Percentiles rank a stretch among this genome's conserved stretches.
phyloP scores from a whole-genome alignment of 225 moss, liverwort and hornwort genomes.

The Polytrichum commune region DNA sequence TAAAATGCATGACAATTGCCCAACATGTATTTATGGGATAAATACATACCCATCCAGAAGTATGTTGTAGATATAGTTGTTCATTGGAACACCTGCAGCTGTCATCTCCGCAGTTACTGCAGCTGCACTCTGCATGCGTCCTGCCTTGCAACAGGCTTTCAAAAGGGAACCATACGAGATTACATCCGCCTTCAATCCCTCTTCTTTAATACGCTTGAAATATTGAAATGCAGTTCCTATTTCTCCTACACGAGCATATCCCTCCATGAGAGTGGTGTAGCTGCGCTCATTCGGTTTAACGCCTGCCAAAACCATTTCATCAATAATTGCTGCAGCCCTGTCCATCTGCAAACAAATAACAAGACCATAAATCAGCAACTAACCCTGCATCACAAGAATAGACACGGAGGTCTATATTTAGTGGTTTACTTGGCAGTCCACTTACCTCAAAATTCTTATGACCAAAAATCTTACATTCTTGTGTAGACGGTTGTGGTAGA shows the following conservation, averaged over 20 bases:
- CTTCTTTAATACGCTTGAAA: conserved; percentile 65
- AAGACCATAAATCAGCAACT: conserved; percentile 3
- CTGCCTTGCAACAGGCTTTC: conserved; percentile 84
- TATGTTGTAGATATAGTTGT: conserved; percentile 73
- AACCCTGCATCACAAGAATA: background rate
- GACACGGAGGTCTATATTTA: too few species aligned
- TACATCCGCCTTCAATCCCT: conserved; percentile 58
- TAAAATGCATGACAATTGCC: background rate
- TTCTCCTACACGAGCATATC: conserved; percentile 67
- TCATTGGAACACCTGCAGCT: conserved; percentile 49
- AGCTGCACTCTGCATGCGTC: conserved; percentile 80
- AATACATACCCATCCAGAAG: conserved; percentile 72
- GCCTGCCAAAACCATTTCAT: conserved; percentile 64
- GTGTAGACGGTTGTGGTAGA: too few species aligned
- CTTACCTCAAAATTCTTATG: too few species aligned
- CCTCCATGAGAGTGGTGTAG: conserved; percentile 75
- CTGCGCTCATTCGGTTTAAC: conserved; percentile 72
- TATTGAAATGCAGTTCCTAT: conserved; percentile 70
- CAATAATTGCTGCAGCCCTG: conserved; percentile 67
- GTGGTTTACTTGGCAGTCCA: too few species aligned
- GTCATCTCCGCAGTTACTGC: conserved; percentile 67
- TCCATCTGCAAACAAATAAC: conserved; percentile 40
- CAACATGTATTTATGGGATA: background rate
- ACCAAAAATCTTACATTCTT: too few species aligned
- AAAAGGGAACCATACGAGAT: conserved; percentile 70